Conservation (phyloP, 2,329 filamentous ascomycete species). For the Pseudogymnoascus sp. region DNA sequence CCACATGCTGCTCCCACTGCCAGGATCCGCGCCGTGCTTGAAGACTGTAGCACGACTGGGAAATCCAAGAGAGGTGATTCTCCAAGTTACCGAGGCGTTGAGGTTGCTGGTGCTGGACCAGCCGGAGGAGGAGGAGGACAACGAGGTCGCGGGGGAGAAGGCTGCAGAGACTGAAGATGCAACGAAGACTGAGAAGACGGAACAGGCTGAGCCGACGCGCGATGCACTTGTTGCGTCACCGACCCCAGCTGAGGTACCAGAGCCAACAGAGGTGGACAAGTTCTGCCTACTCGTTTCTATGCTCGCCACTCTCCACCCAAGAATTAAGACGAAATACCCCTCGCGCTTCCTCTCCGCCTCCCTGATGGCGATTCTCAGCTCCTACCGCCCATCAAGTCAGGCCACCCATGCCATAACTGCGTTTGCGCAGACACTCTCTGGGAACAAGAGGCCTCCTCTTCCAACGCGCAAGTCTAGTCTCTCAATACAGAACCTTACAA, state of each 20-base stretch:
- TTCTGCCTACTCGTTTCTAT: conserved; percentile 64
- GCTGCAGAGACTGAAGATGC: conserved; percentile 17
- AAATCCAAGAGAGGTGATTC: conserved; percentile 72
- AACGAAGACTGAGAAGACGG: conserved; percentile 11
- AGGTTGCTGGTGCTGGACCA: conserved; percentile 45
- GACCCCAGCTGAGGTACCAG: conserved; percentile 14
- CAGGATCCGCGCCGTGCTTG: conserved; percentile 56
- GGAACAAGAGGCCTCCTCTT: conserved; percentile 54
- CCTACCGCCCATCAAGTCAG: conserved; percentile 54
- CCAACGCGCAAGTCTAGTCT: conserved; percentile 51
- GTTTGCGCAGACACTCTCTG: conserved; percentile 60
- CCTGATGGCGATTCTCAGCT: conserved; percentile 60
- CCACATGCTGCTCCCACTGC: conserved; percentile 59
- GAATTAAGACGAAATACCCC: conserved; percentile 69
- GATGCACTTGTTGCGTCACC: conserved; percentile 6
- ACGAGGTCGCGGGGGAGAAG: conserved; percentile 20
- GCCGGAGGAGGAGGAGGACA: conserved; percentile 33
- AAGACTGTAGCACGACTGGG: conserved; percentile 67
- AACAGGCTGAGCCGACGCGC: not conserved
- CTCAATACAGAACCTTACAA: conserved; percentile 43
- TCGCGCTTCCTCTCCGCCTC: conserved; percentile 71
- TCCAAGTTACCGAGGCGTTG: conserved; percentile 69
- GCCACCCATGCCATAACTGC: conserved; percentile 64
- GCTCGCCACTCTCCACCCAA: conserved; percentile 61
- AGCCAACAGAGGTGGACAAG: conserved; percentile 31